A percentile compares a stretch with the other conserved stretches of the same genome.
phyloP scores from a whole-genome alignment of 768 basidiomycete species.

The Suillus americanus region DNA sequence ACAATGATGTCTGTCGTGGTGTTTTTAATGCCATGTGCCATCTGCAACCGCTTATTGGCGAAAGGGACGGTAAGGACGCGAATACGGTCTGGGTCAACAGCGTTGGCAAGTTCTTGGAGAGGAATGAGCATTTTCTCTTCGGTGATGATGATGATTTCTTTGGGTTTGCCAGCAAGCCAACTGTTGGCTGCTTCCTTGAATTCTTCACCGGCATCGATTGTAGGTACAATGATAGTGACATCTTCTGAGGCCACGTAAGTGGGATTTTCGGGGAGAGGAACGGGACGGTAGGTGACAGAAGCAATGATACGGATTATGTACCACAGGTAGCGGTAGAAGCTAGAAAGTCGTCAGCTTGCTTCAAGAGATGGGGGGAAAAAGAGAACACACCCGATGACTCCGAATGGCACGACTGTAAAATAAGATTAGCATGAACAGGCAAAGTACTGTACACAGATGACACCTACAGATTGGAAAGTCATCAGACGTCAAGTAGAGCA shows the following conservation, averaged over 20 bases:
- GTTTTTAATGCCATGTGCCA: slow-evolving; percentile 90
- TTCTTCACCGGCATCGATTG: slow-evolving; percentile 94
- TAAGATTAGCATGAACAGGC: slow-evolving; percentile 6
- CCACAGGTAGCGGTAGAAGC: slow-evolving; percentile 95
- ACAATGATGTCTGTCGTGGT: slow-evolving; percentile 92
- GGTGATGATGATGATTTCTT: slow-evolving; percentile 74
- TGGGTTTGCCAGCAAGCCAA: slow-evolving; percentile 91
- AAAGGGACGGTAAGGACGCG: slow-evolving; percentile 89
- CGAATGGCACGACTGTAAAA: slow-evolving; percentile 78
- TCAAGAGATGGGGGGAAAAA: background rate
- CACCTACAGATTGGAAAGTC: slow-evolving; percentile 86
- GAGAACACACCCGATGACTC: slow-evolving; percentile 71
- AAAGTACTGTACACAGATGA: background rate
- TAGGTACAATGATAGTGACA: slow-evolving; percentile 95
- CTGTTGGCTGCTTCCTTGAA: slow-evolving; percentile 91
- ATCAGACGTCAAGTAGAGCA: slow-evolving; percentile 91
- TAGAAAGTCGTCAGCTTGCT: slow-evolving; percentile 27
- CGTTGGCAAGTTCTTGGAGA: slow-evolving; percentile 84
- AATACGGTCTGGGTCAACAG: slow-evolving; percentile 82
- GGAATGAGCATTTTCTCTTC: slow-evolving; percentile 92
- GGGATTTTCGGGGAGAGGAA: slow-evolving; percentile 86
- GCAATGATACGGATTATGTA: slow-evolving; percentile 83
- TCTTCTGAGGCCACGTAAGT: slow-evolving; percentile 90
- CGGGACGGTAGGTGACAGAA: slow-evolving; percentile 79
- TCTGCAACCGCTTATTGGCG: slow-evolving; percentile 92